Evolutionary conservation across 2,329 filamentous ascomycete species (phyloP), one percentile per base, ranked within the genome.

Genomic region (Bipolaris gigantea): DNA sequence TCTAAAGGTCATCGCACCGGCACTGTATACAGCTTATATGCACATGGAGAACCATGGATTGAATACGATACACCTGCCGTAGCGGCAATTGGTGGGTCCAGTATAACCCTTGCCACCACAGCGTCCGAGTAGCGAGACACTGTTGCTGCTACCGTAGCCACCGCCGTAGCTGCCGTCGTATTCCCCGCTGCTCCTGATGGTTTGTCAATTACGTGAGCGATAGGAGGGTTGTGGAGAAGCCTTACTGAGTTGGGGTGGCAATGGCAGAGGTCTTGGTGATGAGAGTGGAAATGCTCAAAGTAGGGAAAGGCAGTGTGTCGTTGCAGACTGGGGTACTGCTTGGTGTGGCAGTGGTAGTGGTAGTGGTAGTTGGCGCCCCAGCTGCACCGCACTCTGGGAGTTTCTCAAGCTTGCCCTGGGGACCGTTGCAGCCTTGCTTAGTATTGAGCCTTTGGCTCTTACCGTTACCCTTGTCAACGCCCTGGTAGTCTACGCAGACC

Each of bases 41-140:
- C 77, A 79, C 67, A 79, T 77, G 23, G 61, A 73, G 66, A 79
- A 79, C 59, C 72, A 79, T 0, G 65, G 58, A 64, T 78, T 78
- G 33, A 48, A 57, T 1, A 59, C 55, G n/a, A 65, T 62, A 65
- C 77, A 79, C 5, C 61, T 61, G 5, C 76, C 76, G 27, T 60
- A 40, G 3, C 68, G 69, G 40, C 77, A 79, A n/a, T 60, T 51
- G 2, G 69, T 74, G 2, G 73, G 39, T 9, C 76, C 77, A 7
- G 61, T 73, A 53, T 65, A 78, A 43, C 67, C 71, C 11, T 62
- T 60, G 9, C 77, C 77, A 55, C 77, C 77, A 58, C 77, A 79
- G 56, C 76, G 76, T 38, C 54, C 67, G 36, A 55, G 69, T 15
- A 58, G 54, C 8, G 45, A n/a, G 42, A 57, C 59, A 27, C 41